Evolutionary conservation across 2,329 filamentous ascomycete species (phyloP), one percentile per base, ranked within the genome.

Genomic region (Monosporascus sp.): DNA sequence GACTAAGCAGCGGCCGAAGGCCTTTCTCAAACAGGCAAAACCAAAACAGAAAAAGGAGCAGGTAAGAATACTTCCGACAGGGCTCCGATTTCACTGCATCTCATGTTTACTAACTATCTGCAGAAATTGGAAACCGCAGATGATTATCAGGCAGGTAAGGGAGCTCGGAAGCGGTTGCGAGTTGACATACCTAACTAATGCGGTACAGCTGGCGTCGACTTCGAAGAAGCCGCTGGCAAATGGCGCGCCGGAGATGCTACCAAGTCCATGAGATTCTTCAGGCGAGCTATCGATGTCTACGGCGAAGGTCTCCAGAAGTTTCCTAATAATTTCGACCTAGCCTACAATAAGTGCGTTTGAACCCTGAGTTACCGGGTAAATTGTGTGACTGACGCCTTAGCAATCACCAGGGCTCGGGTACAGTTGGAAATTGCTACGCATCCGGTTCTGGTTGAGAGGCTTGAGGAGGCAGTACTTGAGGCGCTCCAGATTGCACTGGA

Each of bases 211-310:
- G 87, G 85, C 11, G 86, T 89, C 51, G 80, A 85, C 35, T 78
- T 84, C 55, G 87, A 91, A 70, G 84, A 88, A 68, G 83, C 83
- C 5, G 87, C 85, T 7, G 85, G 87, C 57, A 91, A 91, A 77
- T 89, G 86, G 83, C 78, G 86, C 49, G 85, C 80, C 38, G 87
- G 87, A 22, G 87, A 91, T 66, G 78, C 84, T 20, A 80, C 76
- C 48, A 90, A 89, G 64, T 73, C 73, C 0, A 61, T 72, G 50
- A 65, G 74, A 47, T 83, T 83, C 60, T 84, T 82, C 64, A 76
- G 83, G 58, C 75, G 85, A 56, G 87, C 87, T 14, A 78, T 89
- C 50, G 79, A 87, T 50, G 76, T 78, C 45, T 91, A 90, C 63
- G 79, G 84, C 57, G 77, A 81, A 51, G 87, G 84, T 14, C 65